Conservation (phyloP, 306 rosid genomes). For the Hippophae gyantsensis region DNA sequence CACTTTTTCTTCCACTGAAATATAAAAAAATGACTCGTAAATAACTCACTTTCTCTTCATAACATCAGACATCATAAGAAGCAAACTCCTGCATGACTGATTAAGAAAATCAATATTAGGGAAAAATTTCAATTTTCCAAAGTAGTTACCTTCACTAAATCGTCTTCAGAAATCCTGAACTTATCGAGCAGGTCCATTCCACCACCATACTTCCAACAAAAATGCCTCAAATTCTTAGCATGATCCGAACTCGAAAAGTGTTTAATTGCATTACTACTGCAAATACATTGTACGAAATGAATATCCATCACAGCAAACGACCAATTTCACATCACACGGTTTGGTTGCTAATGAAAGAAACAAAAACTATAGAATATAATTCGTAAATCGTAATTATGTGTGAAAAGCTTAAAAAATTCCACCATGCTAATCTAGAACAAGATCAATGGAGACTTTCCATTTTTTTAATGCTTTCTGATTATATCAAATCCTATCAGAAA, state of each 20-base stretch:
- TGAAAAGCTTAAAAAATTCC: neutral
- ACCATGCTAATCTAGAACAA: too few relatives aligned
- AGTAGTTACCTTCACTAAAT: slow-evolving; percentile 46
- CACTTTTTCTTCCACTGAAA: slow-evolving; percentile 90
- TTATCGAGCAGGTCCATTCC: slow-evolving; percentile 34
- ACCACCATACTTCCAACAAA: slow-evolving; percentile 76
- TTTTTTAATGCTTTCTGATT: too few relatives aligned
- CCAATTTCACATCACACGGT: slow-evolving; percentile 5
- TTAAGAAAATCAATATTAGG: neutral
- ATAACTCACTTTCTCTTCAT: neutral
- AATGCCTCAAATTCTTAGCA: slow-evolving; percentile 71
- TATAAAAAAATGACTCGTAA: slow-evolving; percentile 19
- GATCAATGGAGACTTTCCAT: too few relatives aligned
- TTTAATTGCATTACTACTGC: slow-evolving; percentile 61
- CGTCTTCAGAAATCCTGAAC: slow-evolving; percentile 47
- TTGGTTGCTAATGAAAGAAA: neutral
- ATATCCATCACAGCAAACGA: slow-evolving; percentile 8
- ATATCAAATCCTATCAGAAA: neutral
- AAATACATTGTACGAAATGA: slow-evolving; percentile 3
- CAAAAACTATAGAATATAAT: neutral
- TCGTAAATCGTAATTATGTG: too few relatives aligned
- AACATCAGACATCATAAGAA: neutral
- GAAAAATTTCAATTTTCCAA: neutral
- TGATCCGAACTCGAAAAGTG: slow-evolving; percentile 68
- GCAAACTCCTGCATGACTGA: neutral